Base-by-base conservation (phyloP, 768 basidiomycete species). In the Candolleomyces aberdarensis region DNA sequence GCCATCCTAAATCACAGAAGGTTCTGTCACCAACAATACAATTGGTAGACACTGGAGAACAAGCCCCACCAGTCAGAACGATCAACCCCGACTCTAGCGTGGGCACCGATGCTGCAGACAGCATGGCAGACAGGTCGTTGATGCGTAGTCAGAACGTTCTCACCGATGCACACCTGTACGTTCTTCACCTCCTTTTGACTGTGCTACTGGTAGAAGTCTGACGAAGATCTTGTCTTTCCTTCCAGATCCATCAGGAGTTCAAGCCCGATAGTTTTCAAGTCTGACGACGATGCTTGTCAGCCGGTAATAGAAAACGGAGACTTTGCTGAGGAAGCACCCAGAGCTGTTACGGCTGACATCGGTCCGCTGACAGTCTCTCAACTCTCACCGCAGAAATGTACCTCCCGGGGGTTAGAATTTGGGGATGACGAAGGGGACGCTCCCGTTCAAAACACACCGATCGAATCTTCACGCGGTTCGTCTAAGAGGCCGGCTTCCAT, bases 91-190 rank as follows among this genome's bases (percentile, higher is more conserved):
- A 70, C 69, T 63, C 65, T 47, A 77, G 74, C 64, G 66, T 68
- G 57, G 72, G 65, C 61, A 66, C 67, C 46, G 63, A 61, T 46
- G 66, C 66, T 58, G 66, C 67, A 56, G 69, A 65, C 57, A 72
- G 77, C 49, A 73, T 81, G 64, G 80, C 83, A 58, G 77, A 74
- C 62, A 75, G 78, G 65, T 76, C 85, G 64, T 70, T 86, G 66
- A 76, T 76, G 62, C 83, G 81, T 62, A 78, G 80, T 59, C 76
- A 84, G 69, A 75, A 74, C 58, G 59, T 82, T 62, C 76, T 79
- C 63, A 70, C 67, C 67, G 73, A 31, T 53, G 20, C 59, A 29
- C 26, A 47, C 40, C 43, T 54, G 44, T 60, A 36, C 13, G 36
- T 36, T 59, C 39, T 51, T 36, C 9, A 26, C 26, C 57, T 26